Evolutionary conservation across 2,329 filamentous ascomycete genomes (phyloP).

Genomic region (Drechslera avenae): DNA sequence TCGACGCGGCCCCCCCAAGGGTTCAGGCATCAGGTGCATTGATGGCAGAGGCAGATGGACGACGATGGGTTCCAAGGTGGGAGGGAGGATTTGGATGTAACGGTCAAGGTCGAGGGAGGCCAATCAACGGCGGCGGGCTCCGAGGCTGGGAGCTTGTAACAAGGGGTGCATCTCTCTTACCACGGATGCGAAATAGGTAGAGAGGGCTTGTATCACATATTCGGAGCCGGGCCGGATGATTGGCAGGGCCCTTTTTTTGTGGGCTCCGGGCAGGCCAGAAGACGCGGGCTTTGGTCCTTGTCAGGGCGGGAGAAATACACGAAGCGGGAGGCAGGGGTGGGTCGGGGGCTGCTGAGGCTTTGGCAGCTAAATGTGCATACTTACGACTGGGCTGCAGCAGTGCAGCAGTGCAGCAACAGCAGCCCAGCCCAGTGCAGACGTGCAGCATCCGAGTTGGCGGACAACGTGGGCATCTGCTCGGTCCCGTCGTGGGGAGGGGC

Average conservation of each 20-base stretch:
- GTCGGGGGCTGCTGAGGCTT: no score
- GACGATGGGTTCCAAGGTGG: neutral
- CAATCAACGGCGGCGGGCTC: no score
- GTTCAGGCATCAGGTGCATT: conserved; percentile 5
- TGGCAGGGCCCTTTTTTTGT: neutral
- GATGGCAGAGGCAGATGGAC: neutral
- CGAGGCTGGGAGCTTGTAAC: neutral
- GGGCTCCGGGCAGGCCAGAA: no score
- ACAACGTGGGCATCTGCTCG: no score
- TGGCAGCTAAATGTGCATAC: no score
- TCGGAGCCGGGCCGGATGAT: neutral
- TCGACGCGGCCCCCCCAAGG: neutral
- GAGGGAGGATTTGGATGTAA: conserved; percentile 3
- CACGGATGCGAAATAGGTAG: conserved; percentile 1
- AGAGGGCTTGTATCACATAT: conserved; percentile 3
- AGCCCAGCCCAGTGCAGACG: no score
- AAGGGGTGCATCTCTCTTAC: conserved; percentile 5
- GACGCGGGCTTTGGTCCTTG: no score
- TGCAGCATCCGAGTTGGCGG: no score
- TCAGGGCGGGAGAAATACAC: no score
- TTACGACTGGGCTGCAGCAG: no score
- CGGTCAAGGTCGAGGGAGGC: neutral
- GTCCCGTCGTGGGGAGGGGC: neutral
- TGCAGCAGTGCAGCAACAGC: no score
- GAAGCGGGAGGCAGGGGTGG: no score